Base-by-base conservation (phyloP, 2,329 filamentous ascomycete species). In the Cordyceps javanica region DNA sequence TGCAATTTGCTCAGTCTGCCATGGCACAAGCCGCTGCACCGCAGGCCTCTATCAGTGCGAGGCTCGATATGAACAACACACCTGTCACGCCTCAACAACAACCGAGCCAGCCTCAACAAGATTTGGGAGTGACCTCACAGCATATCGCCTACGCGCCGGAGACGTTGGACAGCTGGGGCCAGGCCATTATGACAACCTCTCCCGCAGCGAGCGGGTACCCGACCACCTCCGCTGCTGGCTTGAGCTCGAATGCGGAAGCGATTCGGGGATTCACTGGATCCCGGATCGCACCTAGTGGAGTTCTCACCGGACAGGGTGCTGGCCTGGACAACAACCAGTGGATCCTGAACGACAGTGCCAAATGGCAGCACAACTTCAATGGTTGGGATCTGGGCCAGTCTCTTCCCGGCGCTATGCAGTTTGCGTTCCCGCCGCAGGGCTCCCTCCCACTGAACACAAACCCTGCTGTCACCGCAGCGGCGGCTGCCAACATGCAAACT, bases 351-450 rank as follows among this genome's bases (percentile, higher is more conserved):
- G 82, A 84, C 59, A 77, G 81, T 19, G 80, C 78, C 26, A 79
- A 75, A 60, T 83, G 81, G 80, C 80, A 83, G 59, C 79, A 82
- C 56, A 77, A 81, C 60, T 84, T 83, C 63, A 76, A 82, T 56
- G 69, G 73, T 3, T 84, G 81, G 81, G 76, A 74, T 34, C 67
- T 76, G 55, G 67, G 70, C 28, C 65, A 63, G 55, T 58, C 60
- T 28, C 63, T 62, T 3, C 60, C 68, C 36, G 61, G 65, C 25
- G 64, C 60, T 10, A 62, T 64, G 13, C 60, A 68, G 8, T 72
- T 72, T 49, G 61, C 70, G 55, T 70, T 72, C 62, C 60, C 64
- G 28, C 61, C 65, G 19, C 57, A 32, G 34, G 30, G 41, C 11
- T 30, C 49, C 11, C 30, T 54, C 13, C 16, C 36, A 32, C 42